A percentile compares a stretch with the other conserved stretches of the same genome.
Evolutionary conservation across 2,329 filamentous ascomycete species (phyloP).

Genomic region (Sarocladium oryzae): DNA sequence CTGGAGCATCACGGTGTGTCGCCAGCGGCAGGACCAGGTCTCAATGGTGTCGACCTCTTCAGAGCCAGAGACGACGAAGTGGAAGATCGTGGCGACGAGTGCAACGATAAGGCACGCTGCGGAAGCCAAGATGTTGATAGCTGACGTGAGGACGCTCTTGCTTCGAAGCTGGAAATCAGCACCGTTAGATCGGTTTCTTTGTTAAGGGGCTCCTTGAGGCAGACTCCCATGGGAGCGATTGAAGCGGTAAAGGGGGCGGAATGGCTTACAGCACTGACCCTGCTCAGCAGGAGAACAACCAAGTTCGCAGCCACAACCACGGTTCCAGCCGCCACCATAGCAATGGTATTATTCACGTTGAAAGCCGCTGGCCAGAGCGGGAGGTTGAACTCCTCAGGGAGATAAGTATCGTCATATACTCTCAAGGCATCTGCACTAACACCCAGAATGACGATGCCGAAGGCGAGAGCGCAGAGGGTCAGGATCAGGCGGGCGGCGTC

Average conservation of each 20-base stretch:
- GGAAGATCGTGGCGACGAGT: constrained; percentile 48
- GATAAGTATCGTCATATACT: constrained; percentile 48
- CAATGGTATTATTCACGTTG: constrained; percentile 49
- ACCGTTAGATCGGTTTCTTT: too few species aligned
- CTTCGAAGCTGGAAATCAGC: constrained; percentile 9
- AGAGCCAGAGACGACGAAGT: constrained; percentile 51
- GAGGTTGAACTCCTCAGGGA: constrained; percentile 40
- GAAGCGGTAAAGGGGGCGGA: constrained; percentile 13
- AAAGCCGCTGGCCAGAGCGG: constrained; percentile 53
- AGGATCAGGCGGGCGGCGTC: constrained; percentile 41
- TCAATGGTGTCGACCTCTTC: constrained; percentile 50
- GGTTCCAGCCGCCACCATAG: constrained; percentile 44
- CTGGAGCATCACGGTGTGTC: constrained; percentile 41
- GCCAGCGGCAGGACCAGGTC: constrained; percentile 59
- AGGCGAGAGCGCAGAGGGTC: constrained; percentile 43
- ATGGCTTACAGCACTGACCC: constrained; percentile 41
- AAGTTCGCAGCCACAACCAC: constrained; percentile 43
- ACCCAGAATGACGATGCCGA: constrained; percentile 46
- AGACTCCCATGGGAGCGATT: too few species aligned
- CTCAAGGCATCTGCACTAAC: constrained; percentile 47
- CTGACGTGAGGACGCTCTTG: constrained; percentile 16
- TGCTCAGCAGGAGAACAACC: constrained; percentile 41
- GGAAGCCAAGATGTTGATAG: constrained; percentile 21
- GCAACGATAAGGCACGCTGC: constrained; percentile 29
- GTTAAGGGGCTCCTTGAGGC: too few species aligned